Evolutionary conservation across 768 basidiomycete species (phyloP).

Genomic region (Lentinula sp.): DNA sequence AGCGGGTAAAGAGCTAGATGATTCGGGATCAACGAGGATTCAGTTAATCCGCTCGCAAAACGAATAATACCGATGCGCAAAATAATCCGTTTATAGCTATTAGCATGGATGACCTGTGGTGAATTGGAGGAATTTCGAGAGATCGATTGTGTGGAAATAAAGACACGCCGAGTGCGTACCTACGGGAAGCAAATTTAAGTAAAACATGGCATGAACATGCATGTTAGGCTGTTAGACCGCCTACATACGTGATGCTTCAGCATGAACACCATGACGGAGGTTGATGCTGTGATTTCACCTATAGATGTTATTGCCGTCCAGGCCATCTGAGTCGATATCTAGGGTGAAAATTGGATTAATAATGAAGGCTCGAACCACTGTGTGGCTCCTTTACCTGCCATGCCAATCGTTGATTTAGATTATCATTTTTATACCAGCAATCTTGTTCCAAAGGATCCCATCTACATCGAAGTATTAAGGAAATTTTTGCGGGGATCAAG

Average conservation of each 20-base stretch:
- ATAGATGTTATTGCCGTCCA: constrained; percentile 12
- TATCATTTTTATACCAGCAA: constrained; percentile 17
- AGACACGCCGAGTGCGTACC: not conserved
- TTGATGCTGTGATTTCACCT: constrained; percentile 8
- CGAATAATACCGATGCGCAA: constrained; percentile 11
- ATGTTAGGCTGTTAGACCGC: not conserved
- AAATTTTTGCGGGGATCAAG: not conserved
- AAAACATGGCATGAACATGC: too few species aligned
- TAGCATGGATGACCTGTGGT: constrained; percentile 6
- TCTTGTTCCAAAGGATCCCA: constrained; percentile 16
- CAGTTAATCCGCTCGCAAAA: not conserved
- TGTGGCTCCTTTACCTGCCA: constrained; percentile 12
- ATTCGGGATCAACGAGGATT: not conserved
- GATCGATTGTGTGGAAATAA: not conserved
- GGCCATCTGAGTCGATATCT: constrained; percentile 15
- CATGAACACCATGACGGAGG: constrained; percentile 10
- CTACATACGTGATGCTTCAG: constrained; percentile 17
- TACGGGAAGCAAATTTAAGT: not conserved
- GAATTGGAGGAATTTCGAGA: not conserved
- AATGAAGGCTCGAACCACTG: not conserved
- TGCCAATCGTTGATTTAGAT: constrained; percentile 10
- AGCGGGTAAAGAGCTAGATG: constrained; percentile 11
- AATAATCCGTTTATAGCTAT: constrained; percentile 9
- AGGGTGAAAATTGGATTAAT: not conserved
- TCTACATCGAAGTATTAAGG: not conserved